Evolutionary conservation across 345 rosid genomes (phyloP).

Genomic region (Euphorbia pulcherrima): DNA sequence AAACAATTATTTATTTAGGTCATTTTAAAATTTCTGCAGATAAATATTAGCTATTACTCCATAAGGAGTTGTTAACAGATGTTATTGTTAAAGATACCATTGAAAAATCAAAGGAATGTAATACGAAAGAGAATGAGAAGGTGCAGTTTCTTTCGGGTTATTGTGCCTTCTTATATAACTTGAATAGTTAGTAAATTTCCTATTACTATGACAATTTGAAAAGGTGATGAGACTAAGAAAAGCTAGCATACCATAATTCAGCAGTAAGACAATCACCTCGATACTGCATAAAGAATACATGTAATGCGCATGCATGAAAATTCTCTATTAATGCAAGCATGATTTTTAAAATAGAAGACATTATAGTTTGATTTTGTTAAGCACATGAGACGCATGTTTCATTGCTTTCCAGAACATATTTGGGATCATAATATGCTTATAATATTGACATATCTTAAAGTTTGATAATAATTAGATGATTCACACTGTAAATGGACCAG

Average conservation of each 20-base stretch:
- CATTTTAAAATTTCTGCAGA: background rate
- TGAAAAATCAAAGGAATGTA: too few species aligned
- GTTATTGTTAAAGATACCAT: too few species aligned
- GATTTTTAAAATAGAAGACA: background rate
- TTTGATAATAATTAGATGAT: background rate
- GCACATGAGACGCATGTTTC: background rate
- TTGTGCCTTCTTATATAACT: background rate
- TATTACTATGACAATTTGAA: background rate
- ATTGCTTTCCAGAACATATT: background rate
- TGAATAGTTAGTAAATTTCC: background rate
- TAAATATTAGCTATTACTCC: background rate
- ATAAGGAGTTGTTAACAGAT: background rate
- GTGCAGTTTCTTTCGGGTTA: background rate
- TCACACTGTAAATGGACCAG: background rate
- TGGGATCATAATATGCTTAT: background rate
- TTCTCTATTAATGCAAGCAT: background rate
- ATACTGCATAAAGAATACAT: conserved; percentile 5
- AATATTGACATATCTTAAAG: background rate
- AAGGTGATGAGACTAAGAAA: background rate
- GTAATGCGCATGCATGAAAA: too few species aligned
- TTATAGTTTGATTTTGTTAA: background rate
- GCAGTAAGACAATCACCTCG: background rate
- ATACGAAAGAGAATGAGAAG: background rate
- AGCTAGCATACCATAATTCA: background rate
- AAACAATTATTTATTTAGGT: background rate